phyloP scores from a whole-genome alignment of 495 filamentous ascomycete genomes.

The Trichoderma virens region DNA sequence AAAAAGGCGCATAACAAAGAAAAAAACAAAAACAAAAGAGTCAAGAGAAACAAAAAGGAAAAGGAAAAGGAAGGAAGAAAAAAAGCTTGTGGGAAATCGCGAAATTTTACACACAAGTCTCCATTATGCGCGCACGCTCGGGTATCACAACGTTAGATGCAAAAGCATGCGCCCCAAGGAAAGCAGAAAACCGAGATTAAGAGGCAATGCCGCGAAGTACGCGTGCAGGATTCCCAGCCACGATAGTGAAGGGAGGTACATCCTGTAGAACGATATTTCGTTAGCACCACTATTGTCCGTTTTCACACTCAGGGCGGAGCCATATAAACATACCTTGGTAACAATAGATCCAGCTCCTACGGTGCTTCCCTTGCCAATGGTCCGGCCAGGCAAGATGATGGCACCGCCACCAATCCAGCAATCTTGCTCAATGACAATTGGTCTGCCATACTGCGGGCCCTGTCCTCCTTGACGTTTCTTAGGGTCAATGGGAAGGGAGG shows the following conservation, averaged over 20 bases:
- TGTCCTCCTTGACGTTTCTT: slow-evolving; percentile 65
- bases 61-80: neutral
- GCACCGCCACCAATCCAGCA: slow-evolving; percentile 64
- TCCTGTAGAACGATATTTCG: slow-evolving; percentile 16
- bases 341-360: slow-evolving; percentile 85
- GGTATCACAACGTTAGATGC: slow-evolving; percentile 1
- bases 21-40: neutral
- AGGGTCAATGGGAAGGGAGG: slow-evolving; percentile 68
- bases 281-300: neutral
- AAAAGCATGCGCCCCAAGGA: neutral
- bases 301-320: neutral
- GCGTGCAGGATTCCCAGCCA: slow-evolving; percentile 11
- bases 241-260: slow-evolving; percentile 17
- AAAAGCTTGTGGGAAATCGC: neutral
- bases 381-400: slow-evolving; percentile 76
- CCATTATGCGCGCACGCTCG: slow-evolving; percentile 1
- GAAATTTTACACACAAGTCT: neutral
- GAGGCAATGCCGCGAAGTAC: slow-evolving; percentile 12
- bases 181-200: slow-evolving; percentile 4
- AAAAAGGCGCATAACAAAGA: neutral
- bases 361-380: slow-evolving; percentile 68
- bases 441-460: slow-evolving; percentile 62
- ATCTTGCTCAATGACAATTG: slow-evolving; percentile 78
- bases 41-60: neutral
- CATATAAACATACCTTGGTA: slow-evolving; percentile 56